Evolutionary conservation across 2,329 filamentous ascomycete genomes (phyloP).

Genomic region (Rosellinia necatrix): DNA sequence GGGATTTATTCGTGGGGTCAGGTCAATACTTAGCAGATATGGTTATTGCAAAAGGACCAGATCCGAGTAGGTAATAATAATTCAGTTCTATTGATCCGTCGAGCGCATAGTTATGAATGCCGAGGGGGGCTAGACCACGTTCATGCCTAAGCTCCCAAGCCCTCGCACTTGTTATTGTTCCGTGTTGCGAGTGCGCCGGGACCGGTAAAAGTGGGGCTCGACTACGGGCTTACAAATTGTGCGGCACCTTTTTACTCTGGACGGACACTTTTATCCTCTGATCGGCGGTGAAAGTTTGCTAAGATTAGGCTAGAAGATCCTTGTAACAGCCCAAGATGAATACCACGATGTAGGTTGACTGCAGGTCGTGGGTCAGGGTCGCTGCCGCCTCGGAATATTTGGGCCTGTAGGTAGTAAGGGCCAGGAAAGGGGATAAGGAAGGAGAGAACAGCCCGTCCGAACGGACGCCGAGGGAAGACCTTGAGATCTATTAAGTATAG

Average conservation of each 20-base stretch:
- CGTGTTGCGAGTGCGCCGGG: conserved; percentile 12
- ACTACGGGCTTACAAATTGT: neutral
- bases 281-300: no score
- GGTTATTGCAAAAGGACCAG: no score
- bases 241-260: neutral
- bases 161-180: conserved; percentile 18
- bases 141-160: no score
- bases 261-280: neutral
- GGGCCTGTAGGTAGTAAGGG: neutral
- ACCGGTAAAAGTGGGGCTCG: neutral
- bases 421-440: no score
- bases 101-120: no score
- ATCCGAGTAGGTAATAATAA: no score
- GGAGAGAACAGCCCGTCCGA: conserved; percentile 6
- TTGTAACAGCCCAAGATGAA: neutral
- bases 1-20: no score
- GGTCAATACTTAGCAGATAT: no score
- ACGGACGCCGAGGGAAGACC: conserved; percentile 11
- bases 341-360: neutral
- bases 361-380: neutral
- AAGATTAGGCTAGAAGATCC: neutral
- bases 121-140: neutral
- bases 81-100: no score
- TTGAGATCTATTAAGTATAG: neutral
- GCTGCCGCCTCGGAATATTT: neutral